Evolutionary conservation across 1,139 yeast species (phyloP).

Genomic region (Taphrina betulina): DNA sequence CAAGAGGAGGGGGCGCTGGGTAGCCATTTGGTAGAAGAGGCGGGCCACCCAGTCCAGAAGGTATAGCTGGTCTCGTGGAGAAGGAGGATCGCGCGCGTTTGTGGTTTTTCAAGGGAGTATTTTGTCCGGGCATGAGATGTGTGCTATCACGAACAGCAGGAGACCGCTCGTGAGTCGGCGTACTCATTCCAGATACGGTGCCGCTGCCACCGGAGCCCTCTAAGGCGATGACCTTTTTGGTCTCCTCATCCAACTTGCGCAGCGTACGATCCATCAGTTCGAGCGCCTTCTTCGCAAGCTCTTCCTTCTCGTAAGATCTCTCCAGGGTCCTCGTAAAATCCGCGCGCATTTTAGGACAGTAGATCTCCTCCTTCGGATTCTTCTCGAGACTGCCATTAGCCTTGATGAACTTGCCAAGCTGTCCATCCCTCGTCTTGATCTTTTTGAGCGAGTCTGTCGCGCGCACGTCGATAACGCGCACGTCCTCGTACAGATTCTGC

Average conservation of each 20-base stretch:
- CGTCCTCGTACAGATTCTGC: constrained; percentile 74
- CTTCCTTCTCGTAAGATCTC: constrained; percentile 73
- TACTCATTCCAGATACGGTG: constrained; percentile 55
- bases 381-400: constrained; percentile 79
- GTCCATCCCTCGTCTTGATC: constrained; percentile 69
- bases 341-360: constrained; percentile 65
- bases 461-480: constrained; percentile 66
- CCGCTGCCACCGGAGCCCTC: constrained; percentile 26
- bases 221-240: constrained; percentile 17
- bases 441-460: constrained; percentile 66
- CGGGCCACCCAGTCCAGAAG: constrained; percentile 26
- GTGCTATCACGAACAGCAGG: constrained; percentile 49
- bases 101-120: constrained; percentile 29
- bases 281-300: constrained; percentile 67
- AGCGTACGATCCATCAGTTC: constrained; percentile 33
- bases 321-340: constrained; percentile 62
- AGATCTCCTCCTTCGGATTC: constrained; percentile 76
- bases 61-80: constrained; percentile 21
- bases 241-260: constrained; percentile 30
- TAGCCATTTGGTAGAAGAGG: constrained; percentile 30
- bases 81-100: constrained; percentile 32
- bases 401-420: constrained; percentile 76
- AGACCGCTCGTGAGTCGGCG: constrained; percentile 75
- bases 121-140: constrained; percentile 39
- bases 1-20: constrained; percentile 30